Conservation (phyloP, 345 rosid species). For the Aquilaria sinensis region DNA sequence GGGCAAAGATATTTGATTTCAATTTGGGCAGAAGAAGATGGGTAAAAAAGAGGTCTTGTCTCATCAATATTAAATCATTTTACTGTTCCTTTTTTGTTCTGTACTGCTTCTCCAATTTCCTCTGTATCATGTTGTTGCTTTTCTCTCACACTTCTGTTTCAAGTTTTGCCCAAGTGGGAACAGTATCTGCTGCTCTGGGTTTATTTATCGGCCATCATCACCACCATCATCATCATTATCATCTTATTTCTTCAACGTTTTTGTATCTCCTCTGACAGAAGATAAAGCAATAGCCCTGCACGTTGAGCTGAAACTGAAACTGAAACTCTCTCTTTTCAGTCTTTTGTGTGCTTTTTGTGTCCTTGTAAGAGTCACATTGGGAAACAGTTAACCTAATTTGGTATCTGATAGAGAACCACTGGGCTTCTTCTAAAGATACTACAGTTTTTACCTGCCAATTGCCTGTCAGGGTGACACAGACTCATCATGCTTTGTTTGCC, state of each 20-base stretch:
- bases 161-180: not conserved
- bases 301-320: not conserved
- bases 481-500: too few relatives aligned
- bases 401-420: not conserved
- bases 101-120: constrained; percentile 2
- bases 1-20: constrained; percentile 24
- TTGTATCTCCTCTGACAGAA: not conserved
- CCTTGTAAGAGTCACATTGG: not conserved
- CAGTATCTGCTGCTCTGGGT: not conserved
- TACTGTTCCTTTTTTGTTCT: constrained; percentile 31
- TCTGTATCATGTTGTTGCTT: not conserved
- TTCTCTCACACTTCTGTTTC: not conserved
- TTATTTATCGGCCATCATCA: not conserved
- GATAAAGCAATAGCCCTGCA: not conserved
- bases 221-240: not conserved
- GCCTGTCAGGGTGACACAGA: too few relatives aligned
- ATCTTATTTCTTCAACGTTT: not conserved
- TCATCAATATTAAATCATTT: constrained; percentile 33
- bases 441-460: too few relatives aligned
- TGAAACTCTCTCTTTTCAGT: not conserved
- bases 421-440: not conserved
- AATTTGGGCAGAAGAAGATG: not conserved
- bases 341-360: not conserved
- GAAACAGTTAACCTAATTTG: constrained; percentile 2
- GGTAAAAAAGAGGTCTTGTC: constrained; percentile 39